Evolutionary conservation across 805 yeast species (phyloP), one percentile per base, ranked within the genome.

Genomic region (Spathaspora girioi): DNA sequence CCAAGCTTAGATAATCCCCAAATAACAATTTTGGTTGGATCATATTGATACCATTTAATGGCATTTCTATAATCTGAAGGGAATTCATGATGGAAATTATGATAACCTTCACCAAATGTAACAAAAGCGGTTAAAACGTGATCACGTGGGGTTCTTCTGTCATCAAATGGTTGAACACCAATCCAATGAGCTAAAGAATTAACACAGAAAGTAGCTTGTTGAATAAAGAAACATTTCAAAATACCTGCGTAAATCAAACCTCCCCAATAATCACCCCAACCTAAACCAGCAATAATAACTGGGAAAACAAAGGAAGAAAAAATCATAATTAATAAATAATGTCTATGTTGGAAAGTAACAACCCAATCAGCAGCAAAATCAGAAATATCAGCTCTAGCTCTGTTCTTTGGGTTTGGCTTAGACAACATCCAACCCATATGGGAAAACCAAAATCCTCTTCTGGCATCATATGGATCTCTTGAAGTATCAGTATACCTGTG

Each of bases 11-110:
- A 85, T 50, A 79, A 69, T 6, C 68, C 27, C 68, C 76, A 87
- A 59, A 87, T 86, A 49, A 78, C 60, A 46, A 81, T 62, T 71
- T 87, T 87, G 47, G 94, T 87, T 58, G 96, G 96, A 67, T 88
- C 96, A 65, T 83, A 87, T 77, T 87, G 93, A 76, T 84, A 87
- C 94, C 94, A 87, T 66, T 82, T 85, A 65, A 87, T 78, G 17
- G 94, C 94, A 65, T 87, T 87, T 80, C 96, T 82, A 79, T 87
- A 88, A 72, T 88, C 96, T 17, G 89, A 80, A 61, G 96, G 94
- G 79, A 87, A 88, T 75, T 87, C 96, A 68, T 88, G 96, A 69
- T 88, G 96, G 83, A 87, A 88, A 72, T 88, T 88, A 65, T 88
- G 94, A 77, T 87, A 87, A 56, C 96, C 96, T 72, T 88, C 96